Evolutionary conservation across 371 early-diverging fungal genomes (phyloP), one percentile per base, ranked within the genome.

Genomic region (Zopfochytrium polystomum): DNA sequence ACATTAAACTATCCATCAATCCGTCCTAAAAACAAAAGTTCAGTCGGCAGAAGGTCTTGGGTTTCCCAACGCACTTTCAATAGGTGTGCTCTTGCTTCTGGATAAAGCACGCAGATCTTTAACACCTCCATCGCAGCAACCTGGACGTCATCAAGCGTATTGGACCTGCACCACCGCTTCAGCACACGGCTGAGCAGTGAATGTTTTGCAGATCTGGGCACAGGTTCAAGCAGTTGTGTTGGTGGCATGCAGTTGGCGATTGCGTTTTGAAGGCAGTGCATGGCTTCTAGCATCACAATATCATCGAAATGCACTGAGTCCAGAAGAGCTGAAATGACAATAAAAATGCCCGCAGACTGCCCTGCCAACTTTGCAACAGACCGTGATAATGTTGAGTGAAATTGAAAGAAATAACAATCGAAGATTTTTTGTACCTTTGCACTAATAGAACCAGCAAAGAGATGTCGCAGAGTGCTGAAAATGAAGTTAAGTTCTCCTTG

Each of bases 231-330:
- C 33, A 58, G 34, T 1, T 52, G 32, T 31, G 46, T 52, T n/a
- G 60, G 47, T 5, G 26, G 42, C n/a, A 38, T 26, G 46, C 55
- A 60, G 46, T 62, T 58, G 11, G 65, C 55, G 42, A 68, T 35
- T 4, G 61, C 15, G 56, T 71, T 71, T 7, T 59, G 56, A 32
- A 71, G 18, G 43, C 67, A 63, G 3, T 35, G 34, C 2, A 71
- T 43, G 27, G 52, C 34, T 47, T 70, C 70, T 9, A 58, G 52
- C 13, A 55, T 4, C 3, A 70, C 48, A 7, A 43, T 31, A 2
- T 65, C 66, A 29, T 32, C 31, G 26, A 35, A 23, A 5, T 65
- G 62, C n/a, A 15, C 9, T 15, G 47, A 46, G 22, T 22, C 11
- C 11, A 60, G 42, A 3, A 33, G 4, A 20, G 51, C 60, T 18